Conservation (phyloP, 345 rosid genomes). For the Stellera chamaejasme region DNA sequence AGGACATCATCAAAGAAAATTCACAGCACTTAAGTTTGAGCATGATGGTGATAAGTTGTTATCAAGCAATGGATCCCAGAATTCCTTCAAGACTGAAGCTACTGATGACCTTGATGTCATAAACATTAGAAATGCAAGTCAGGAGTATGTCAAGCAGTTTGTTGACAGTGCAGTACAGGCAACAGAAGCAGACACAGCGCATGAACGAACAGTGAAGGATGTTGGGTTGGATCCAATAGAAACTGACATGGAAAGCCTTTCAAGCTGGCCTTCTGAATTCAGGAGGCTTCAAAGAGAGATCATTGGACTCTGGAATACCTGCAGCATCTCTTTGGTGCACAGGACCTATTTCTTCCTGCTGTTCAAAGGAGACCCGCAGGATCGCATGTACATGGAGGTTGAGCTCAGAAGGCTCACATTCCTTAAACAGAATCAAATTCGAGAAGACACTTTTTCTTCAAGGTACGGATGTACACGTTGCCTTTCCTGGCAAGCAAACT, state of each 20-base stretch:
- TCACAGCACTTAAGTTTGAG: slow-evolving; percentile 21
- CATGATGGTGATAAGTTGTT: slow-evolving; percentile 13
- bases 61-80: slow-evolving; percentile 30
- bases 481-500: not conserved
- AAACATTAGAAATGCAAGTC: slow-evolving; percentile 18
- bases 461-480: slow-evolving; percentile 30
- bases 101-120: slow-evolving; percentile 28
- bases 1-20: slow-evolving; percentile 23
- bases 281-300: slow-evolving; percentile 61
- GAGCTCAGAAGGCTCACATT: slow-evolving; percentile 68
- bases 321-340: slow-evolving; percentile 75
- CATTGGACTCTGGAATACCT: slow-evolving; percentile 72
- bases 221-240: slow-evolving; percentile 68
- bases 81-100: slow-evolving; percentile 20
- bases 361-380: slow-evolving; percentile 70
- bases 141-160: slow-evolving; percentile 24
- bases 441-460: slow-evolving; percentile 45
- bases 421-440: slow-evolving; percentile 44
- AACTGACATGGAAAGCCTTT: slow-evolving; percentile 32
- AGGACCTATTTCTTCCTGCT: slow-evolving; percentile 84
- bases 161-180: slow-evolving; percentile 37
- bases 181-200: slow-evolving; percentile 21
- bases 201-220: slow-evolving; percentile 46
- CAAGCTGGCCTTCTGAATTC: slow-evolving; percentile 53
- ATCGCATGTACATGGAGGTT: slow-evolving; percentile 81